Base-by-base conservation (phyloP, 768 basidiomycete genomes). In the Phaffia tasmanica region DNA sequence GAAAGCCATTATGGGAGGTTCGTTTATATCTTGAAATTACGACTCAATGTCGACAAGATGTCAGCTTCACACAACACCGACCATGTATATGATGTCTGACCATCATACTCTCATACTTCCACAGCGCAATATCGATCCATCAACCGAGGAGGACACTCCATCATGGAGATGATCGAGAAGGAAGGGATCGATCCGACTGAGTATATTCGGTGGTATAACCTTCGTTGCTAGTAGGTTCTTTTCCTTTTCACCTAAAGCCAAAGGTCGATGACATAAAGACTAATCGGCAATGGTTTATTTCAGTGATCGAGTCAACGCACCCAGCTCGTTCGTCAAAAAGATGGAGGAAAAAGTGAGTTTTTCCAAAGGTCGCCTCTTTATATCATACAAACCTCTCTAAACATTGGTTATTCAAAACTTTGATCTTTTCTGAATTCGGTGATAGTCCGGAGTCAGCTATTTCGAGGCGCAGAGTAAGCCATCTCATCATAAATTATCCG, bases 201-300 rank as follows among this genome's bases (percentile, higher is more conserved):
- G 65, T 92, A 86, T 74, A 87, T 95, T 71, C 82, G 85, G 15
- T 90, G 95, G 81, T 97, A 88, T 78, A 91, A 98, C 77, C 81
- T 99, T 29, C 83, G 95, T 35, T 79, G 86, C 0, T 99, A 93
- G 35, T 42, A 11, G 11, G 35, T 11, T 42, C 11, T 74, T 93
- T 97, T 73, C 81, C 92, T 29, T 88, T 93, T 42, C 73, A 92
- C 91, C 72, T 55, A 60, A 30, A 56, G 62, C 50, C 7, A n/a
- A 30, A 15, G 19, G 5, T 30, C 16, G 27, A 49, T 11, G 6
- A 8, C 9, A 7, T 21, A 15, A 1, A 50, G 47, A 50, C 35
- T 62, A 54, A 23, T 62, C 42, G 9, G 25, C 3, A 27, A 48
- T 4, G 21, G n/a, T 53, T 47, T 42, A 11, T 42, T 42, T 42